phyloP scores from a whole-genome alignment of 495 filamentous ascomycete species.

The Penicillium verhagenii region DNA sequence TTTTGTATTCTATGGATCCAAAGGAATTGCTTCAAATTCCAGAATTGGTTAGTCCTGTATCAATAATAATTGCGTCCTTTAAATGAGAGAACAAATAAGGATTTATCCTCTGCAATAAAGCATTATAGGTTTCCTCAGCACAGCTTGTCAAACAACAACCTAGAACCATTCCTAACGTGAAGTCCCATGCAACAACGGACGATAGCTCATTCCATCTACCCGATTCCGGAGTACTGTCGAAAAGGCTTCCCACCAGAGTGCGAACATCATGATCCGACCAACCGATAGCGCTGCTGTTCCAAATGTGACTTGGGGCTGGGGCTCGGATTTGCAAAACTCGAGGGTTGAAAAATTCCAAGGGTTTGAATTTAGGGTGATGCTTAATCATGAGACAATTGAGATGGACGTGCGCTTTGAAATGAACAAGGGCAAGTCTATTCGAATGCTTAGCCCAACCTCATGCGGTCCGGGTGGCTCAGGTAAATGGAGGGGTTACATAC shows the following conservation, averaged over 20 bases:
- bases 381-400: background rate
- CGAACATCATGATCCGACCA: background rate
- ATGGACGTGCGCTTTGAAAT: background rate
- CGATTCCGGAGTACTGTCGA: background rate
- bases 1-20: background rate
- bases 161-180: background rate
- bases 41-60: background rate
- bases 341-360: background rate
- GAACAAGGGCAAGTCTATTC: background rate
- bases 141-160: background rate
- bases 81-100: background rate
- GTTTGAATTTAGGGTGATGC: background rate
- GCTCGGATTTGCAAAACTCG: background rate
- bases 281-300: background rate
- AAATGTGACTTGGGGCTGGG: background rate
- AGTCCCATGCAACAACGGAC: background rate
- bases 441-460: background rate
- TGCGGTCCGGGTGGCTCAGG: background rate
- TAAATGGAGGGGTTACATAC: background rate
- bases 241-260: background rate
- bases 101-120: background rate
- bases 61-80: background rate
- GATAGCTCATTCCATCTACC: background rate
- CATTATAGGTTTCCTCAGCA: background rate
- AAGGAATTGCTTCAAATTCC: no score